Percentiles rank a stretch among this genome's conserved stretches.
Evolutionary conservation across 257 asterid genomes (phyloP).

Genomic region (Solanum dulcamara): DNA sequence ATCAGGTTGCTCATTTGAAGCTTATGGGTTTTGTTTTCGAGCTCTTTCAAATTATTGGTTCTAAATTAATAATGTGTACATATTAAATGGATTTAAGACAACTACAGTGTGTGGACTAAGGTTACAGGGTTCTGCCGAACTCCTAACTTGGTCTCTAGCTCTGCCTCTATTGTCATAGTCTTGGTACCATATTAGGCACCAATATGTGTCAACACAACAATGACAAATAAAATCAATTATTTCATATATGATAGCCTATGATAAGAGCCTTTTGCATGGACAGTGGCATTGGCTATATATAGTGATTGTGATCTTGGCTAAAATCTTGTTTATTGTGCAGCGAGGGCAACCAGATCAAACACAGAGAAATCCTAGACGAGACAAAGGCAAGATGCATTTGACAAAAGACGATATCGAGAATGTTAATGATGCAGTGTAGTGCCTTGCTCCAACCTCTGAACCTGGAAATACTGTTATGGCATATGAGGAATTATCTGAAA

Average conservation of each 20-base stretch:
- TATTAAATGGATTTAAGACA: neutral
- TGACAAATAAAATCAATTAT: neutral
- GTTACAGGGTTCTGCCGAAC: neutral
- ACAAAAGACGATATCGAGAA: conserved; percentile 45
- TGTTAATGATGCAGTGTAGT: conserved; percentile 19
- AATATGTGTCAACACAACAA: neutral
- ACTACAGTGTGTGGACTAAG: neutral
- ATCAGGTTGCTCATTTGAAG: neutral
- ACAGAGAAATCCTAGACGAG: conserved; percentile 25
- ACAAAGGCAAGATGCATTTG: conserved; percentile 67
- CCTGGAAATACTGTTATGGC: neutral
- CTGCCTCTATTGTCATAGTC: neutral
- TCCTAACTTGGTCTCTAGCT: neutral
- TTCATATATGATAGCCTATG: neutral
- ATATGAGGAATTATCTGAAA: neutral
- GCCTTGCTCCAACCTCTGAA: neutral
- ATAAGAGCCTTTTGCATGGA: neutral
- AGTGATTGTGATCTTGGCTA: neutral
- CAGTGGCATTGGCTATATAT: neutral
- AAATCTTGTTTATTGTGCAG: conserved; percentile 17
- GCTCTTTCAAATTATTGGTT: neutral
- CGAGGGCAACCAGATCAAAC: conserved; percentile 50
- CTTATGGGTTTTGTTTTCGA: neutral
- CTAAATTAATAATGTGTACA: neutral
- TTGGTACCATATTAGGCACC: neutral